Base-by-base conservation (phyloP, 1,284 basidiomycete species). In the Termitomyces sp. region DNA sequence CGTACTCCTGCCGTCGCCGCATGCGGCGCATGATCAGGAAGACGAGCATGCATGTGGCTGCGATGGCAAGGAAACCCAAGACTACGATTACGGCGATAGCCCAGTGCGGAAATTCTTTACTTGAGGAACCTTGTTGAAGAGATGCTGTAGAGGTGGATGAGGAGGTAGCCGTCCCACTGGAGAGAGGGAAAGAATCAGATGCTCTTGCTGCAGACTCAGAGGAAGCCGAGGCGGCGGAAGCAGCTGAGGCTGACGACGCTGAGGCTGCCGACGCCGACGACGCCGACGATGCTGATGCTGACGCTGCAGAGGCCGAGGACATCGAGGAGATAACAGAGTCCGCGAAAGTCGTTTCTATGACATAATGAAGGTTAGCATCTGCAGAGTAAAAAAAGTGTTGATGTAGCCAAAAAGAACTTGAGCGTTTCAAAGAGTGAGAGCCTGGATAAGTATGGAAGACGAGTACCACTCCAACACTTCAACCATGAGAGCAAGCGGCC, bases 11-110 rank as follows among this genome's bases (percentile, higher is more conserved):
- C 49, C 78, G 76, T 55, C 75, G 70, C 45, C 86, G 81, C 53
- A 86, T 63, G 40, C 86, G 79, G 28, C 86, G 80, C 64, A 87
- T 70, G 64, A 88, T 77, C 66, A 90, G 71, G 75, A 88, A 91
- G 35, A 75, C 71, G 46, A 89, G 77, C 47, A 86, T 68, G 54
- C 83, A 80, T 8, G 78, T 73, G 9, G 85, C 81, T 44, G 82
- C 76, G 56, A 92, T 82, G 46, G 89, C 88, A 53, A 92, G 74
- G 69, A 89, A 84, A 30, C 89, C 90, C 33, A 93, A 79, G 44
- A 92, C 79, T 50, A 86, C 85, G 54, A 93, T 88, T 56, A 91
- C 84, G 40, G 90, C 90, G 57, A 93, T 93, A n/a, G 87, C 91
- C 89, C 90, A 92, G 63, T 80, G 79, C 1, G 90, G 90, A 64